Conservation (phyloP, 306 rosid genomes). For the Spatholobus suberectus region DNA sequence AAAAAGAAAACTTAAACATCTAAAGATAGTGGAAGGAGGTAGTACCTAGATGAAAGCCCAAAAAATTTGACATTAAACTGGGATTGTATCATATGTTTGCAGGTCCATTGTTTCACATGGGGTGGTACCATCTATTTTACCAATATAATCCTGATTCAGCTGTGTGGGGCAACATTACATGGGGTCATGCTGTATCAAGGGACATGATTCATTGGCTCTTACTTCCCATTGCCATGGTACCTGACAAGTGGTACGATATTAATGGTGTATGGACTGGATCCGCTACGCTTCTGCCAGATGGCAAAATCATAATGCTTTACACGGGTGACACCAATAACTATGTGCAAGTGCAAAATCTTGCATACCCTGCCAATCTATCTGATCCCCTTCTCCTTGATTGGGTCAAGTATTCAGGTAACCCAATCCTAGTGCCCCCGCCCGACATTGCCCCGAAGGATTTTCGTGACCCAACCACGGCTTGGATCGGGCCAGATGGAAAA, state of each 20-base stretch:
- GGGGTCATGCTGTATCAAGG: constrained; percentile 88
- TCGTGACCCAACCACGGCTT: constrained; percentile 77
- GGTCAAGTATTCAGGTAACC: constrained; percentile 74
- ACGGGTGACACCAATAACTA: constrained; percentile 61
- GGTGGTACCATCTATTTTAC: constrained; percentile 89
- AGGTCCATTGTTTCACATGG: constrained; percentile 80
- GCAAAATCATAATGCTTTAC: constrained; percentile 70
- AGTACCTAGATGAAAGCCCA: not conserved
- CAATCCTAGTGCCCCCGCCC: constrained; percentile 69
- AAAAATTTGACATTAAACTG: not conserved
- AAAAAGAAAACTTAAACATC: too few relatives aligned
- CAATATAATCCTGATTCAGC: constrained; percentile 90
- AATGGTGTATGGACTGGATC: constrained; percentile 94
- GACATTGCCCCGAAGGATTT: constrained; percentile 53
- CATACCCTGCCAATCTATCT: constrained; percentile 71
- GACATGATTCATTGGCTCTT: constrained; percentile 87
- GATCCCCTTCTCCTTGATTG: constrained; percentile 84
- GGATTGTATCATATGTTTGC: not conserved
- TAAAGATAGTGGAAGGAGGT: too few relatives aligned
- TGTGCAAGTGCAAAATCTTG: constrained; percentile 82
- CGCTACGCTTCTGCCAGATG: constrained; percentile 66
- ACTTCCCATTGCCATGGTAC: constrained; percentile 74
- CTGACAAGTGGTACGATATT: constrained; percentile 63
- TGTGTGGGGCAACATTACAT: constrained; percentile 84
- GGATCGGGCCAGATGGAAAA: constrained; percentile 67